phyloP scores from a whole-genome alignment of 1,139 yeast species.

The Yamadazyma spencermartinsiae region DNA sequence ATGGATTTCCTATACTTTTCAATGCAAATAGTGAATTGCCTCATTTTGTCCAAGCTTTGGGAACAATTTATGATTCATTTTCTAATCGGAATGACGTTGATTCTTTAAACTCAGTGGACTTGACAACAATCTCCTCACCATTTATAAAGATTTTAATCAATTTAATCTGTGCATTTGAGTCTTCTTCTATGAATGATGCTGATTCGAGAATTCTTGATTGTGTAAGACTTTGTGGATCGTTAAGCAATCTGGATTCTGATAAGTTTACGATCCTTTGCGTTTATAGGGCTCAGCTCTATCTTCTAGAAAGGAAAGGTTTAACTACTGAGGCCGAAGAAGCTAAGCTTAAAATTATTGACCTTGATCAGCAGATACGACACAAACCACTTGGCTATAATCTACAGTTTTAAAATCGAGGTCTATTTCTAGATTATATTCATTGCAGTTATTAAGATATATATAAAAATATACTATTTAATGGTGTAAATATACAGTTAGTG shows the following conservation, averaged over 20 bases:
- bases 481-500: constrained; percentile 1
- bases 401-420: not conserved
- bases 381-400: not conserved
- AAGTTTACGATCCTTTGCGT: not conserved
- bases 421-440: not conserved
- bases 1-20: not conserved
- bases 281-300: not conserved
- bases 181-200: constrained; percentile 18
- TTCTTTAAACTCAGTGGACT: not conserved
- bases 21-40: not conserved
- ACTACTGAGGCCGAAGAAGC: not conserved
- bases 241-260: not conserved
- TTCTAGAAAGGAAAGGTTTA: not conserved
- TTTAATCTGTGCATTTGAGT: constrained; percentile 7
- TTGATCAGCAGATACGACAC: not conserved
- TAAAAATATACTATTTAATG: not conserved
- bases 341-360: constrained; percentile 1
- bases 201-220: constrained; percentile 5
- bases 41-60: not conserved
- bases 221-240: not conserved
- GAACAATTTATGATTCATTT: not conserved
- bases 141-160: constrained; percentile 4
- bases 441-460: not conserved
- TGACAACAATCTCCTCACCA: constrained; percentile 1
- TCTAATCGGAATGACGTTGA: not conserved